Evolutionary conservation across 2,329 filamentous ascomycete genomes (phyloP), one percentile per base, ranked within the genome.

Genomic region (Xenosphaeropsis pyriputrescens): DNA sequence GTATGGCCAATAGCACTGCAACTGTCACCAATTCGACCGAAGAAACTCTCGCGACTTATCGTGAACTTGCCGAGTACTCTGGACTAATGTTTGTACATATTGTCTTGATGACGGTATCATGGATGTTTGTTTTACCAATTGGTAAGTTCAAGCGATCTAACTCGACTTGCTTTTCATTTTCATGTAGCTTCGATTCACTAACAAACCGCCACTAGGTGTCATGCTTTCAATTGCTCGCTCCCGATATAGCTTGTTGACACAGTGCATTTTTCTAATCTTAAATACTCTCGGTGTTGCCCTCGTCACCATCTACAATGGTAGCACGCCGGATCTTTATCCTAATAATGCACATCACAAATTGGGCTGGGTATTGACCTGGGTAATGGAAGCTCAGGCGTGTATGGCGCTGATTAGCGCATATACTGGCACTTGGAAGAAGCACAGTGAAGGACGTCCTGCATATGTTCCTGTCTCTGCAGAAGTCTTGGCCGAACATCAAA

Each of bases 271-370:
- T 55, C 56, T 82, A 32, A 59, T 66, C 1, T 54, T 68, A 29
- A 85, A 86, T 52, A 67, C 64, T 3, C 47, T 79, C 2, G 83
- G 79, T 14, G 47, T 88, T 17, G 51, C 84, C 12, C 54, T 82
- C 18, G 75, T 72, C 6, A 68, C 72, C 36, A 62, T 85, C 26
- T 94, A 94, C 64, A 85, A 91, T 55, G 67, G 71, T 41, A 75
- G 72, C 45, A 93, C 85, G 0, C 85, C 86, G 1, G 84, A 94
- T 52, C 63, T 95, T 16, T 94, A 93, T 55, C 75, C 75, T 31
- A 77, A 81, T 54, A 93, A 93, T 52, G 73, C 80, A n/a, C 88
- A 95, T 57, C 78, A 86, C 62, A 86, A 83, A 56, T 69, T 89
- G 34, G 86, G 86, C 39, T 96, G 89, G 89, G 66, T 84, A 32